A percentile compares a stretch with the other conserved stretches of the same genome.
These are phyloP conservation scores for Sungouiella thailandica DNA, from an alignment of 805 yeast species.

Conservation along the genomic window DNA sequence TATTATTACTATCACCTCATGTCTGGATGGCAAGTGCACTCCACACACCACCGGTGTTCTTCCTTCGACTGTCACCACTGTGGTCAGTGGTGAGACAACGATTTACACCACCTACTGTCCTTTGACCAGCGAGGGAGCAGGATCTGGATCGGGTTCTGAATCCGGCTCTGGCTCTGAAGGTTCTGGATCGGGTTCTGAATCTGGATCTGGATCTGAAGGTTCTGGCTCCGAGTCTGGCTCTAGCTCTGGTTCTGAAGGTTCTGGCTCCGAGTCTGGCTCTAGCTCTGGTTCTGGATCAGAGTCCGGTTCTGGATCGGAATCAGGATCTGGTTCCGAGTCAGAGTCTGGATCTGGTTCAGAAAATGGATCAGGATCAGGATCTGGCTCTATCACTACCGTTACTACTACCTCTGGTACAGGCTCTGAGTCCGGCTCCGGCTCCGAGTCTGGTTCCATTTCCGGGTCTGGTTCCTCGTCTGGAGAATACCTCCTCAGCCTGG, in stretches of 20 bases:
- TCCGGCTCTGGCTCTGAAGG: neutral
- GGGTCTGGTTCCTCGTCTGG: neutral
- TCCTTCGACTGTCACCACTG: slow-evolving; percentile 22
- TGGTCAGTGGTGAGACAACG: slow-evolving; percentile 30
- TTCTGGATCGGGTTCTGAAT: neutral
- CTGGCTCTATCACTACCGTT: too few species aligned
- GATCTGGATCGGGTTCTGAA: slow-evolving; percentile 1
- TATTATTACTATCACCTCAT: neutral
- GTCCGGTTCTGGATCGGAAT: neutral
- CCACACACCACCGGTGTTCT: neutral
- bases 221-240: neutral
- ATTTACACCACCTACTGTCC: slow-evolving; percentile 36
- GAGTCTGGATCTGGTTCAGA: neutral
- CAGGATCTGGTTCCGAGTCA: neutral
- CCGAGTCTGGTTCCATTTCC: neutral
- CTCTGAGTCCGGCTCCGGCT: neutral
- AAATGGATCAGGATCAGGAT: neutral
- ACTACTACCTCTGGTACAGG: neutral
- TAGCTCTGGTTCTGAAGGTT: slow-evolving; percentile 2
- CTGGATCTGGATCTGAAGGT: neutral
- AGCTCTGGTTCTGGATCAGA: neutral
- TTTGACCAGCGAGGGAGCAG: slow-evolving; percentile 16
- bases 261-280: neutral
- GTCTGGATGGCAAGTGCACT: neutral
- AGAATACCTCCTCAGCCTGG: too few species aligned